Evolutionary conservation across 805 yeast genomes (phyloP).

Genomic region (Kluyveromyces aestuarii): DNA sequence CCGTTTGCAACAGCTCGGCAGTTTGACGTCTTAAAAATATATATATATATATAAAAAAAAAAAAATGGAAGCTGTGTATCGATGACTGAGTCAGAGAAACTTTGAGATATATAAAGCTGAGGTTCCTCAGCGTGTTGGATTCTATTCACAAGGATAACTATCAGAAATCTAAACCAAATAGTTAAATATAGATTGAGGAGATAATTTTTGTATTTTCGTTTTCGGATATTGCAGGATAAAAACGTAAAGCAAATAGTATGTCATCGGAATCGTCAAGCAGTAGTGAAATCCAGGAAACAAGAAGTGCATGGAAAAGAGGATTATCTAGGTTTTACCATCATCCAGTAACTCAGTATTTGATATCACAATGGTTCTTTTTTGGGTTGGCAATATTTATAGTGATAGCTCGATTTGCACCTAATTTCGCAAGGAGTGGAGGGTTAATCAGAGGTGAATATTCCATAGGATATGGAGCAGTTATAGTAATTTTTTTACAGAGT

Average conservation of each 20-base stretch:
- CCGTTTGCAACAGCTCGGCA: too few species aligned
- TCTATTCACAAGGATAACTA: too few species aligned
- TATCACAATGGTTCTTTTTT: conserved; percentile 66
- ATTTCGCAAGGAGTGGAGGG: conserved; percentile 80
- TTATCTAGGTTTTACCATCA: not conserved
- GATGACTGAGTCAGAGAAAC: too few species aligned
- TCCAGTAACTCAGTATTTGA: conserved; percentile 1
- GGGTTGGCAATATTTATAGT: conserved; percentile 64
- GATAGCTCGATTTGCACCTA: conserved; percentile 69
- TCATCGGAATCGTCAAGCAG: not conserved
- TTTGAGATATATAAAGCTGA: too few species aligned
- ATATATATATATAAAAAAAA: too few species aligned
- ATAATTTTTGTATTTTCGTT: too few species aligned
- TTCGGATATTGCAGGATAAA: too few species aligned
- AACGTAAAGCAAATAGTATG: not conserved
- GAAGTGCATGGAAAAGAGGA: not conserved
- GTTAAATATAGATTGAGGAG: too few species aligned
- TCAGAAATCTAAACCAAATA: too few species aligned
- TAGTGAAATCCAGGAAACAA: not conserved
- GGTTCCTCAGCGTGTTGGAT: too few species aligned
- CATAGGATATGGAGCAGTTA: conserved; percentile 81
- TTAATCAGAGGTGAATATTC: conserved; percentile 63
- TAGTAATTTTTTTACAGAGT: conserved; percentile 70
- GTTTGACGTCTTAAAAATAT: too few species aligned
- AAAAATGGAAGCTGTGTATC: too few species aligned